These are phyloP conservation scores for Scheffersomyces segobiensis DNA, from an alignment of 1,139 yeast species.

Conservation along the genomic window DNA sequence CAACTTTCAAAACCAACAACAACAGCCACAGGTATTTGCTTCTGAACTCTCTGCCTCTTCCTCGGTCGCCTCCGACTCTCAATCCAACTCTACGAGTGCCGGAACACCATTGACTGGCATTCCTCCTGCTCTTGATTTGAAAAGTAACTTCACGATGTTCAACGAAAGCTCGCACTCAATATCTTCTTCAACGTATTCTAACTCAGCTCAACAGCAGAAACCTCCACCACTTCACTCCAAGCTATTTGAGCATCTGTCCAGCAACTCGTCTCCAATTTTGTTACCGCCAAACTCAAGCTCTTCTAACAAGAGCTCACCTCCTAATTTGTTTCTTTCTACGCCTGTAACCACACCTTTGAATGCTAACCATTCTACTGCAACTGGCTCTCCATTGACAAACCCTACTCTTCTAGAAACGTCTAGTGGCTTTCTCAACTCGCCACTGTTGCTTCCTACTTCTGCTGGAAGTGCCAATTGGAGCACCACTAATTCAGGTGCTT, in stretches of 20 bases:
- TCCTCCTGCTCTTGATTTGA: slow-evolving; percentile 11
- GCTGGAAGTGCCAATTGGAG: slow-evolving; percentile 16
- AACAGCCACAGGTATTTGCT: not conserved
- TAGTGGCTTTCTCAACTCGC: slow-evolving; percentile 8
- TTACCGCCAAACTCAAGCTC: slow-evolving; percentile 13
- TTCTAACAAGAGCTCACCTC: slow-evolving; percentile 24
- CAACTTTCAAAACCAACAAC: not conserved
- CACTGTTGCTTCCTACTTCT: slow-evolving; percentile 9
- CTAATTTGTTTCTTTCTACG: slow-evolving; percentile 24
- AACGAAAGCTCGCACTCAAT: slow-evolving; percentile 24
- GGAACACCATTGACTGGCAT: not conserved
- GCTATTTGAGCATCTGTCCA: slow-evolving; percentile 18
- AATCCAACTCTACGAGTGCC: not conserved
- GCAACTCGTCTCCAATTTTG: slow-evolving; percentile 21
- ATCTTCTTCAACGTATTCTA: slow-evolving; percentile 18
- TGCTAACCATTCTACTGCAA: slow-evolving; percentile 1
- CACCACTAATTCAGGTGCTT: slow-evolving; percentile 8
- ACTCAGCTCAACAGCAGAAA: slow-evolving; percentile 1
- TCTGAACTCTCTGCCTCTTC: slow-evolving; percentile 2
- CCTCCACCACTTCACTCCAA: slow-evolving; percentile 13
- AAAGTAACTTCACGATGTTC: slow-evolving; percentile 16
- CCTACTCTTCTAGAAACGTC: not conserved
- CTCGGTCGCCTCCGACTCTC: slow-evolving; percentile 6
- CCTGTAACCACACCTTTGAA: slow-evolving; percentile 11
- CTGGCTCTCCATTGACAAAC: not conserved